Evolutionary conservation across 2,329 filamentous ascomycete species (phyloP).

Genomic region (Hymenoscyphus occultus): DNA sequence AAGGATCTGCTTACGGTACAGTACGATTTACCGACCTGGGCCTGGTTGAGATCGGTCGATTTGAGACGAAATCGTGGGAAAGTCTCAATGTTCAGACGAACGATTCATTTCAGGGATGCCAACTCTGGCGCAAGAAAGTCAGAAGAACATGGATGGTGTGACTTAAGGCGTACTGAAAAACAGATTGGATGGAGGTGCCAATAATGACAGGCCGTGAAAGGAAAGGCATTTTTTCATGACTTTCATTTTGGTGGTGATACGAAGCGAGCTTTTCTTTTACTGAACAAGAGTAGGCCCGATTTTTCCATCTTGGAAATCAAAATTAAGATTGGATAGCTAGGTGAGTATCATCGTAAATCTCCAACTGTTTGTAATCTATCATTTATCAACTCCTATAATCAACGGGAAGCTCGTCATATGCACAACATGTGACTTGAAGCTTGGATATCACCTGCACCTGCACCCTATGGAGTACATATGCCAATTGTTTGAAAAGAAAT

Average conservation of each 20-base stretch:
- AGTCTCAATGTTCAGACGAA: no score
- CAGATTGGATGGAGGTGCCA: not conserved
- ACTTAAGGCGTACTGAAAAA: not conserved
- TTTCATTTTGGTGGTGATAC: not conserved
- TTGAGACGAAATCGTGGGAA: no score
- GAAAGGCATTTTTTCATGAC: not conserved
- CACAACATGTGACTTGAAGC: constrained; percentile 1
- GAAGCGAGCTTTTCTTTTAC: not conserved
- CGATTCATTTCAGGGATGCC: no score
- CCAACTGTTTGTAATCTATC: not conserved
- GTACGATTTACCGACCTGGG: no score
- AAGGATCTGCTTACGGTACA: no score
- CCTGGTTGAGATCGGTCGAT: no score
- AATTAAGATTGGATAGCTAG: not conserved
- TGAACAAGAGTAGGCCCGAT: not conserved
- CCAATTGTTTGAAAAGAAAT: not conserved
- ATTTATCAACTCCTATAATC: not conserved
- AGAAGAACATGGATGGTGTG: no score
- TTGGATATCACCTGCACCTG: not conserved
- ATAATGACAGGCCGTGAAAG: not conserved
- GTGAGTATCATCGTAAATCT: no score
- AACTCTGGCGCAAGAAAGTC: no score
- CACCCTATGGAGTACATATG: not conserved
- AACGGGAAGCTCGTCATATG: not conserved
- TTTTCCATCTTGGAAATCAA: not conserved